phyloP scores from a whole-genome alignment of 176 grass and related monocot genomes.

The Raddia distichophylla region DNA sequence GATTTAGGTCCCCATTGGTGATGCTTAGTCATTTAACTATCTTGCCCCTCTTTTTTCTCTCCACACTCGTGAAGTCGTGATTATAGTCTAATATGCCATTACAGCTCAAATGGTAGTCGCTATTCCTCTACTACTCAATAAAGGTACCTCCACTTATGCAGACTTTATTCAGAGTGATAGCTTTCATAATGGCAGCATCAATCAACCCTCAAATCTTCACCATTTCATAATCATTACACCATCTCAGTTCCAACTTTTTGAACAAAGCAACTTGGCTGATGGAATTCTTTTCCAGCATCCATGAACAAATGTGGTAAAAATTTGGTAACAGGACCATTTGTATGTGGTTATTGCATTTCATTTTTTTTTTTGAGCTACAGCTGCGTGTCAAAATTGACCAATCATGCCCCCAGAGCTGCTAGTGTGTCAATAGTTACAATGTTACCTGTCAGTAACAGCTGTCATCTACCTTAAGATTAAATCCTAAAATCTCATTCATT shows the following conservation, averaged over 20 bases:
- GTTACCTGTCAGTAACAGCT: neutral
- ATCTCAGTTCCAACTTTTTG: constrained; percentile 42
- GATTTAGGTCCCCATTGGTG: too few relatives aligned
- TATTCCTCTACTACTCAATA: constrained; percentile 48
- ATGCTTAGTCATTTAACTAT: constrained; percentile 26
- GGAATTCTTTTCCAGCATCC: constrained; percentile 15
- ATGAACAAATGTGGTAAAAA: constrained; percentile 23
- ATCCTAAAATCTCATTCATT: neutral
- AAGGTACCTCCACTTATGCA: constrained; percentile 48
- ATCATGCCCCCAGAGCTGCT: neutral
- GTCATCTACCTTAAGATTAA: neutral
- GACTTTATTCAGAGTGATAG: constrained; percentile 45
- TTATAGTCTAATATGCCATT: constrained; percentile 35
- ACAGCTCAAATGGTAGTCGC: constrained; percentile 33
- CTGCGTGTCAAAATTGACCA: constrained; percentile 4
- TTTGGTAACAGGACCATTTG: constrained; percentile 1
- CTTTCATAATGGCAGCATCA: constrained; percentile 51
- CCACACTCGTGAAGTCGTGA: neutral
- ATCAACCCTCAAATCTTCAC: constrained; percentile 33
- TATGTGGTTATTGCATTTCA: constrained; percentile 9
- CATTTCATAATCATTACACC: constrained; percentile 60
- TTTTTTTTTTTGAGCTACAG: neutral
- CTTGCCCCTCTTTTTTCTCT: constrained; percentile 17
- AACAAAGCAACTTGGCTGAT: constrained; percentile 31
- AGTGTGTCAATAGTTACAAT: neutral